These are phyloP conservation scores for Eimeria falciformis DNA, from an alignment of 169 alveolate genomes.

Conservation along the genomic window DNA sequence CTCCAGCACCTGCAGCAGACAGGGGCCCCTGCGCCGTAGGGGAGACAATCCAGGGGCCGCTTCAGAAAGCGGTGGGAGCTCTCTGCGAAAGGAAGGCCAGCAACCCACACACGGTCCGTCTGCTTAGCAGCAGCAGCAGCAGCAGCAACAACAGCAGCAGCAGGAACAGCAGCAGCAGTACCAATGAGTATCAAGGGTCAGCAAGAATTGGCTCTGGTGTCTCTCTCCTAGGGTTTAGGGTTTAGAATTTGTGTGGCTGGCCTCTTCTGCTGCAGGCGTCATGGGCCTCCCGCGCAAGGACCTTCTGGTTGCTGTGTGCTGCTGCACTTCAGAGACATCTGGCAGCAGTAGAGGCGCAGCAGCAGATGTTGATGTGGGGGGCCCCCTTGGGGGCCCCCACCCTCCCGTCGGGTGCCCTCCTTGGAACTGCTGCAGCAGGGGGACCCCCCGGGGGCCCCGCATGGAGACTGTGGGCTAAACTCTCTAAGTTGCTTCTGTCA, in stretches of 20 bases:
- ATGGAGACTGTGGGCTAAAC: background rate
- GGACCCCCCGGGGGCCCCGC: background rate
- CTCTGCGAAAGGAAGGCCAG: background rate
- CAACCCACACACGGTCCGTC: background rate
- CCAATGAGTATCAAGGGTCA: no score
- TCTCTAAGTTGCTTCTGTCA: conserved; percentile 13
- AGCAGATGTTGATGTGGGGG: conserved; percentile 7
- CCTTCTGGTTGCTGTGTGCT: background rate
- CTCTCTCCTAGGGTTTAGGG: background rate
- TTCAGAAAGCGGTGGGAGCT: background rate
- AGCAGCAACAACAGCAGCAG: background rate
- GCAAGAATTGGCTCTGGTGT: no score
- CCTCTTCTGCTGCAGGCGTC: conserved; percentile 1
- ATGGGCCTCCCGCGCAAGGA: background rate
- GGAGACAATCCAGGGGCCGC: background rate
- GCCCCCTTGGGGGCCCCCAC: background rate
- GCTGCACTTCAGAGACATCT: conserved; percentile 29
- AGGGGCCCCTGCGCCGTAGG: background rate
- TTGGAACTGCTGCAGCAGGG: background rate
- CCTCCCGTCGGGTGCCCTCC: background rate
- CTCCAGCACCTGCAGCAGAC: conserved; percentile 5
- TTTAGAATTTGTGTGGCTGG: background rate
- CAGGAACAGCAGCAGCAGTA: background rate
- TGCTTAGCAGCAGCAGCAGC: conserved; percentile 20
- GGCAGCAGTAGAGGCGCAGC: conserved; percentile 24